Base-by-base conservation (phyloP, 805 yeast species). In the Zygosaccharomyces siamensis region DNA sequence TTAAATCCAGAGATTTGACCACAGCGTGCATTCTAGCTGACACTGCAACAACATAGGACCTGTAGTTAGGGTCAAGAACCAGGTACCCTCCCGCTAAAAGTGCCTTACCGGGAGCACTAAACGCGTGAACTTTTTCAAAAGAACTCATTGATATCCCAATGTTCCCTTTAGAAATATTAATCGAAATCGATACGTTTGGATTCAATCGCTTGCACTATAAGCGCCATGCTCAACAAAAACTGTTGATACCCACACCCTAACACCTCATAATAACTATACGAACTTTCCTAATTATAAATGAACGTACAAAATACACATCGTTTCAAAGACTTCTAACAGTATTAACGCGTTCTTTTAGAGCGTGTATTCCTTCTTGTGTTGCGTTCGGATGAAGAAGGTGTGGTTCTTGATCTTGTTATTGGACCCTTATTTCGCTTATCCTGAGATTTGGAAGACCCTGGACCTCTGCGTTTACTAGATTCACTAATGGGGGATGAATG, bases 91-190 rank as follows among this genome's bases (percentile, higher is more conserved):
- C 99, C 0, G 93, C 97, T 10, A 93, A 59, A 24, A 93, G 72
- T 1, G 97, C 98, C 66, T 93, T 93, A 0, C 98, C 97, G 0
- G 99, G 97, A 0, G 98, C 95, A 61, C 96, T 86, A 63, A 80
- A 92, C 7, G 83, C 87, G 47, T 70, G 68, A 36, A 28, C 26
- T 31, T 46, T 39, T 18, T 21, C 43, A 53, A 50, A 47, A 42
- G 40, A 24, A 12, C 4, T 14, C 37, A 33, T 33, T 33, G 20
- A 5, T 10, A 10, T 33, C 8, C 7, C 16, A 14, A 5, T 33
- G 27, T 28, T 28, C 33, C 26, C 32, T 41, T 27, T 31, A 18
- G 10, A 4, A 10, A 39, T 7, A 6, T n/a, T 27, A 12, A 23
- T 10, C 16, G 16, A 16, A 27, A 4, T 30, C 16, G 5, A 41